phyloP scores from a whole-genome alignment of 768 basidiomycete genomes.

The Macrolepiota dolichaula region DNA sequence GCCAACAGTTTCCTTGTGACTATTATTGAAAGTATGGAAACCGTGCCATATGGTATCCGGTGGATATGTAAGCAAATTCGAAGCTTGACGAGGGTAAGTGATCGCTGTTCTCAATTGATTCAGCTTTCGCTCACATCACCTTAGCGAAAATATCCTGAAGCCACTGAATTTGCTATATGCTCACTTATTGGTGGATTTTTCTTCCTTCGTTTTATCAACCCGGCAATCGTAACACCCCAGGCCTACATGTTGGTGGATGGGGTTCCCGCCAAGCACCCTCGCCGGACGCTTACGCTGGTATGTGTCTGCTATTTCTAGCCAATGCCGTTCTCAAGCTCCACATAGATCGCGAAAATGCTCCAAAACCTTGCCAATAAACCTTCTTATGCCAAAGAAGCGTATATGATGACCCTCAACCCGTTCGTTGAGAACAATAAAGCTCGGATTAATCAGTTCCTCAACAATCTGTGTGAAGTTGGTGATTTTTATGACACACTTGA shows the following conservation, averaged over 20 bases:
- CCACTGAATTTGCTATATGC: slow-evolving; percentile 97
- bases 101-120: background rate
- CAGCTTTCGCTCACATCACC: background rate
- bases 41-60: slow-evolving; percentile 97
- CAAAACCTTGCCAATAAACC: slow-evolving; percentile 99
- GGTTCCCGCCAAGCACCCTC: slow-evolving; percentile 95
- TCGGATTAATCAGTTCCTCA: slow-evolving; percentile 95
- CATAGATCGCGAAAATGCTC: slow-evolving; percentile 97
- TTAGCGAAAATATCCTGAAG: slow-evolving; percentile 98
- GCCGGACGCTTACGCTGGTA: slow-evolving; percentile 89
- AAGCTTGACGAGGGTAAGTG: slow-evolving; percentile 85
- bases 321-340: background rate
- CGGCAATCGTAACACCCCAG: slow-evolving; percentile 97
- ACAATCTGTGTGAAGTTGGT: slow-evolving; percentile 95
- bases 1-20: slow-evolving; percentile 96
- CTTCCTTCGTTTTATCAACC: slow-evolving; percentile 99
- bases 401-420: slow-evolving; percentile 98
- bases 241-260: slow-evolving; percentile 99
- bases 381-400: slow-evolving; percentile 94
- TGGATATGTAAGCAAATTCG: slow-evolving; percentile 99
- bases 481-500: slow-evolving; percentile 99
- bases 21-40: slow-evolving; percentile 98
- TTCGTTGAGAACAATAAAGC: slow-evolving; percentile 99
- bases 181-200: slow-evolving; percentile 99
- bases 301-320: slow-evolving; percentile 29